phyloP scores from a whole-genome alignment of 2,329 filamentous ascomycete species.

The Xylariaceae sp. region DNA sequence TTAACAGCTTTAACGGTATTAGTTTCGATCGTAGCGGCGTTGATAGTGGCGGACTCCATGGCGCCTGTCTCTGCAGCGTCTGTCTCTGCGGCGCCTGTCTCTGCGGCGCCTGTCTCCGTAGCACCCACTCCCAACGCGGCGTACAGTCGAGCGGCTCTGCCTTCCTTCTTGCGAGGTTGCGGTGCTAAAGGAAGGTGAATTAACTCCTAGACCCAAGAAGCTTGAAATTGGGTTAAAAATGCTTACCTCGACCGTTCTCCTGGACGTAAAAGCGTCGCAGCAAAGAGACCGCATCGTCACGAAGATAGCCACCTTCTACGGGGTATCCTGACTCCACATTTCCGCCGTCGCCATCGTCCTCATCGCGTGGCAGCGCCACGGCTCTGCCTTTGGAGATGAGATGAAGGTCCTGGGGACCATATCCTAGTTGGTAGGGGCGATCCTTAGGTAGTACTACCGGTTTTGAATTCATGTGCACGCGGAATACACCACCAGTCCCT shows the following conservation, averaged over 20 bases:
- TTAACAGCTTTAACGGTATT: no score
- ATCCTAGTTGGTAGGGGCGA: conserved; percentile 31
- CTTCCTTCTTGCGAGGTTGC: conserved; percentile 35
- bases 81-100: no score
- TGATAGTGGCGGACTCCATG: no score
- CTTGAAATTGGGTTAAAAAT: not conserved
- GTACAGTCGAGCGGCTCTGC: conserved; percentile 31
- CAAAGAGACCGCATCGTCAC: conserved; percentile 88
- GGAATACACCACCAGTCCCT: conserved; percentile 88
- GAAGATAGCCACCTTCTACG: conserved; percentile 79
- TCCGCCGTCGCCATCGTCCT: conserved; percentile 49
- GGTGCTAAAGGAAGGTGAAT: conserved; percentile 23
- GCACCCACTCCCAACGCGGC: conserved; percentile 8
- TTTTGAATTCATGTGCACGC: conserved; percentile 63
- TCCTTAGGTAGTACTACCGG: conserved; percentile 29
- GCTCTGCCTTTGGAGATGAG: conserved; percentile 36
- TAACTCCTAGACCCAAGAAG: conserved; percentile 13
- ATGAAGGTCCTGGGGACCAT: conserved; percentile 27
- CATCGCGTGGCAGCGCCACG: conserved; percentile 33
- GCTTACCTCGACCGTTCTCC: conserved; percentile 83
- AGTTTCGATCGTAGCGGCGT: no score
- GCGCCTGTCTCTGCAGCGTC: no score
- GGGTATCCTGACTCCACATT: conserved; percentile 74
- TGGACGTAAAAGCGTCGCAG: conserved; percentile 94
- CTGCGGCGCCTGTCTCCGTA: no score